Base-by-base conservation (phyloP, 805 yeast genomes). In the Isabelozyma heimii region DNA sequence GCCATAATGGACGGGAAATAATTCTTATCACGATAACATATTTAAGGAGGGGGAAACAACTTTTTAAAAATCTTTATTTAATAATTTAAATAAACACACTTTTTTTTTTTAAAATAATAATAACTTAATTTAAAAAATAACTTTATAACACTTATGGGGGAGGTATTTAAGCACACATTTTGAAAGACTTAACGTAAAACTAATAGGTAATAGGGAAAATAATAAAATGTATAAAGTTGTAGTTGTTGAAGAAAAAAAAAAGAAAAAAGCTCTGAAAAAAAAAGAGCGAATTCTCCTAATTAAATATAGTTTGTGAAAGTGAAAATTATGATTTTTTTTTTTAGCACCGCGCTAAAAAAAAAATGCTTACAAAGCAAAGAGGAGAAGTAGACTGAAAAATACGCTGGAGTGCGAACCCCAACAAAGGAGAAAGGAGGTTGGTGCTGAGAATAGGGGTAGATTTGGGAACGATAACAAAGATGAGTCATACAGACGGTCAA, bases 141-240 rank as follows among this genome's bases (percentile, higher is more conserved):
- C 49, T 49, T 49, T 55, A 54, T 40, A 40, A 14, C 12, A 26
- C 24, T 20, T 20, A 20, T 20, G 42, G 42, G 42, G 24, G n/a
- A 42, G 26, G n/a, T n/a, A 61, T 65, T 66, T 68, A 68, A 61
- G 69, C 69, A 66, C 72, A 67, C 73, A 69, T 69, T 56, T 62
- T 48, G 44, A 50, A 37, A 42, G 37, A 35, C 37, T 44, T 46
- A 43, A 30, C 35, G 24, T 42, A 42, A 48, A 46, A 46, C 38
- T 42, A 47, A 44, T 40, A 24, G 51, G 44, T 37, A 12, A n/a
- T 13, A n/a, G 37, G 47, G 42, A 44, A 47, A 47, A 46, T 48
- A 42, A 45, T 30, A 47, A 47, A 17, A 26, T 37, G 47, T 44
- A 40, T 42, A 43, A 47, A 20, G 49, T 52, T 49, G 50, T 46